Base-by-base conservation (phyloP, 306 rosid species). In the Quercus mongolica region DNA sequence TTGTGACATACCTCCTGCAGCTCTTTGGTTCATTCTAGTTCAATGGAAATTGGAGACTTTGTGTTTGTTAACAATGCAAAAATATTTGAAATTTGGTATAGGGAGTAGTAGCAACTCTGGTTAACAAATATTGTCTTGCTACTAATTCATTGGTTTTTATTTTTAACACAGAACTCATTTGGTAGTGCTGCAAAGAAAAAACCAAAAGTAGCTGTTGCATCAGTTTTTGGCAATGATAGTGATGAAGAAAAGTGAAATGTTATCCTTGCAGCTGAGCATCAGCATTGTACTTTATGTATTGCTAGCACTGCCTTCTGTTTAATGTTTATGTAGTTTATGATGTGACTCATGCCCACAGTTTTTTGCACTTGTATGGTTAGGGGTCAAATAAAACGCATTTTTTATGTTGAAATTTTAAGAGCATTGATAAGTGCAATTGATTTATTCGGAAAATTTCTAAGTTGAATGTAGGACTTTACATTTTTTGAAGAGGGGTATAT, bases 131-230 rank as follows among this genome's bases (percentile, higher is more conserved):
- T 19, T 23, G 4, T 49, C 58, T 64, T 73, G 35, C 61, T 30
- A 77, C 74, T 35, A 8, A 17, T 61, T 44, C 51, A 3, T 74
- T 41, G 35, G 23, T 33, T 61, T 67, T 25, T 41, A 21, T 68
- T 31, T 69, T 46, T 19, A 30, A 21, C 31, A 30, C 91, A 93
- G 98, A 89, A 8, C 55, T 70, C 88, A 19, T 54, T 83, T 25
- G 87, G 85, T 15, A 68, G 86, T 77, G 84, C 86, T 83, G 85
- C 88, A 31, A 89, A 89, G 90, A 93, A 95, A 83, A 93, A 95
- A 83, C 83, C 70, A 17, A 87, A 84, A 74, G 88, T 81, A 23
- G 74, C 82, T 0, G 74, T 88, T 19, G 90, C 97, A 78, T 91
- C 97, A 0, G 78, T 93, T 75, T 93, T 95, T 46, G 62, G 89